Evolutionary conservation across 2,329 filamentous ascomycete genomes (phyloP).

Genomic region (Fusarium concolor): DNA sequence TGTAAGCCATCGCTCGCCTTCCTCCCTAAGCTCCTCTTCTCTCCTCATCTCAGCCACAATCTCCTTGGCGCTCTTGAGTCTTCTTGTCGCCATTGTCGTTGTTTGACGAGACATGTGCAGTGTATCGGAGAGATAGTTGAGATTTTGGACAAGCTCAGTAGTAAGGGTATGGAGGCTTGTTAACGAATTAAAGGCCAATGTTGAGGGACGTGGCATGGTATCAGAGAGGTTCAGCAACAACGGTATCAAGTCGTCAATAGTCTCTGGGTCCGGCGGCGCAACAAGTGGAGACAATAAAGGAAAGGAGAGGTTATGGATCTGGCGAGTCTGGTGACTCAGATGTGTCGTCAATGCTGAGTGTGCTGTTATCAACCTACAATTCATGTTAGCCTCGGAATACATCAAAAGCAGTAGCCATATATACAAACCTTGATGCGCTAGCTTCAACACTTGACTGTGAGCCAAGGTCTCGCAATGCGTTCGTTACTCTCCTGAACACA

Average conservation of each 20-base stretch:
- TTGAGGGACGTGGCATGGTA: conserved; percentile 73
- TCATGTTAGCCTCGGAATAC: conserved; percentile 24
- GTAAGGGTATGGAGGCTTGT: conserved; percentile 77
- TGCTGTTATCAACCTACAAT: conserved; percentile 76
- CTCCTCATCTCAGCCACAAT: conserved; percentile 85
- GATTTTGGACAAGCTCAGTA: conserved; percentile 78
- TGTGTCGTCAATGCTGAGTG: conserved; percentile 81
- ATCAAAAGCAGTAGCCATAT: background rate
- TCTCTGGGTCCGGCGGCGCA: conserved; percentile 70
- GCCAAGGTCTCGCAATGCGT: conserved; percentile 76
- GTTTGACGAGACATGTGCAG: conserved; percentile 94
- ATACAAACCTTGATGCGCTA: conserved; percentile 72
- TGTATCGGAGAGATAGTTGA: conserved; percentile 89
- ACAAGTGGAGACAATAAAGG: conserved; percentile 76
- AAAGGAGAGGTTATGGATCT: conserved; percentile 78
- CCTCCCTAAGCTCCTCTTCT: conserved; percentile 84
- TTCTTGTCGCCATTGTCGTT: conserved; percentile 81
- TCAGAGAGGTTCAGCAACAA: conserved; percentile 73
- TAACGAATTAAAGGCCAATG: conserved; percentile 73
- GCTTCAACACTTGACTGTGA: conserved; percentile 79
- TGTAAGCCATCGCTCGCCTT: conserved; percentile 84
- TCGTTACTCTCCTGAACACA: conserved; percentile 75
- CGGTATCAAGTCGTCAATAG: conserved; percentile 76
- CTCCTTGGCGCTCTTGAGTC: conserved; percentile 84
- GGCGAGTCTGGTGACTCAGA: conserved; percentile 78